Base-by-base conservation (phyloP, 1,284 basidiomycete species). In the Cryptococcus hybrid region DNA sequence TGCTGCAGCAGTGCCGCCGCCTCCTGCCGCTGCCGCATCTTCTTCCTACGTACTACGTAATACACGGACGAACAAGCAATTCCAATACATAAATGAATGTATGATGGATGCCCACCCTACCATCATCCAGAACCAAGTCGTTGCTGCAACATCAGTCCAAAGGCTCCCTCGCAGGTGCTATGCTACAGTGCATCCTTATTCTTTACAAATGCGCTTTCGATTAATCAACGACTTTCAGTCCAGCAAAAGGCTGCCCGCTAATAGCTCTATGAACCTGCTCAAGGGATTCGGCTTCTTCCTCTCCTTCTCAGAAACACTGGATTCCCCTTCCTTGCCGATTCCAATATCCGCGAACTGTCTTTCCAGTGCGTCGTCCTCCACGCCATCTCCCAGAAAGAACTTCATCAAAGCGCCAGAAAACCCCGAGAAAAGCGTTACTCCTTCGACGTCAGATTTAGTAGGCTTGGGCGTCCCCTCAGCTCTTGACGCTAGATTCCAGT, bases 321-420 rank as follows among this genome's bases (percentile, higher is more conserved):
- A 75, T 7, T 73, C 73, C 48, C 75, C 56, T 15, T 62, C 62
- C 15, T 59, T 61, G 12, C 61, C 65, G 18, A 65, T 60, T 13
- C 61, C 65, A 47, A 69, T 62, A 38, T 64, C 63, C 13, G 67
- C 70, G 11, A 35, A 53, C 7, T 56, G 49, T 35, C 72, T 77
- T 36, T 61, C 60, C 36, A 47, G 44, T 15, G 57, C 52, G 1
- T 36, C 42, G 34, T 74, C 78, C 34, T 65, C 75, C 24, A 40
- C 36, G 44, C 68, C 77, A 54, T 82, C 82, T 15, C 81, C 57
- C 7, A 88, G 82, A 67, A 88, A 88, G 57, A 85, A 80, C 79
- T 88, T 88, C 79, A 89, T 73, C 80, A 88, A 79, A 55, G 83
- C 80, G 15, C 84, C 81, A 49, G 84, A 86, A 65, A 85, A 88